Base-by-base conservation (phyloP, 768 basidiomycete genomes). In the Trichaptum fuscoviolaceum region DNA sequence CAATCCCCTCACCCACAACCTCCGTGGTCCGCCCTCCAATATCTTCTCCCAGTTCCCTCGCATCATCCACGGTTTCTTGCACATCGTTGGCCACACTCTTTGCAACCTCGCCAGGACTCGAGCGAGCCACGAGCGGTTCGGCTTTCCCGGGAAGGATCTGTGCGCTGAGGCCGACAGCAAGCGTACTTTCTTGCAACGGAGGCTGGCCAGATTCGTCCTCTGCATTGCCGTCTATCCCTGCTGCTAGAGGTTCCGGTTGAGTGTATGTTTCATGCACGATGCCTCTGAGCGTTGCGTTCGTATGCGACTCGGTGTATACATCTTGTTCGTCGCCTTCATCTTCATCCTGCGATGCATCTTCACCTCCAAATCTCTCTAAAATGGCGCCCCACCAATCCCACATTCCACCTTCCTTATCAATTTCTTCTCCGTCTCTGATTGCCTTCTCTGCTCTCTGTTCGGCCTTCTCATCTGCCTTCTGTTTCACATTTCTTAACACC, bases 121-220 rank as follows among this genome's bases (percentile, higher is more conserved):
- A 2, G 25, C 42, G 35, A 10, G 63, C 60, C 7, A 24, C 60
- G 15, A 52, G 34, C 3, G 64, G 26, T 18, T 35, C 58, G 7
- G 62, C 74, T 27, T 71, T 71, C 8, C 70, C 72, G 2, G 71
- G 72, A 26, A 76, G 67, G n/a, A 75, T 65, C 64, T 76, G 74
- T 35, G 71, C 67, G 5, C 69, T 72, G 18, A 75, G 63, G 23
- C 75, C 75, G 12, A 76, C 62, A 20, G 74, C 73, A 17, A 75
- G 64, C 1, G 68, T 66, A 20, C 69, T 71, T 65, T 72, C 72
- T 58, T 69, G 66, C 2, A 35, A 36, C 1, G 67, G 7, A 30
- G 64, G 27, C 23, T 58, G 20, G 18, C 65, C 58, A 24, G 17
- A 12, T 25, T 62, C 24, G 65, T 25, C 4, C 3, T 52, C 42